phyloP scores from a whole-genome alignment of 2,329 filamentous ascomycete species.

The Stemphylium beticola region DNA sequence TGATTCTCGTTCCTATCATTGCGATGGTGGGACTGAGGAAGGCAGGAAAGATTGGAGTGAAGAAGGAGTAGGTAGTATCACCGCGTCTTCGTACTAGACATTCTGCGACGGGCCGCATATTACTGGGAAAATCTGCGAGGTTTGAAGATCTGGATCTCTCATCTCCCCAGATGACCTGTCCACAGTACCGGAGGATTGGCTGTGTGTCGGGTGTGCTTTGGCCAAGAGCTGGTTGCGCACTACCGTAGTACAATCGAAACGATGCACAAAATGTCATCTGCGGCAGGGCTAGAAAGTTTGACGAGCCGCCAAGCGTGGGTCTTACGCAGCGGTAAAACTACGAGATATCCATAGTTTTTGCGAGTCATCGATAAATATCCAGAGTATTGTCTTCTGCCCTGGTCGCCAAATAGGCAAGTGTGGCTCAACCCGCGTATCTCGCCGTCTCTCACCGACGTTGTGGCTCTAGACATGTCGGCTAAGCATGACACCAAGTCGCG shows the following conservation, averaged over 20 bases:
- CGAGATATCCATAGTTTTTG: neutral
- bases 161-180: neutral
- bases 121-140: too few species aligned
- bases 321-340: neutral
- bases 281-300: conserved; percentile 5
- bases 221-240: conserved; percentile 8
- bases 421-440: neutral
- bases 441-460: conserved; percentile 4
- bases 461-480: neutral
- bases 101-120: too few species aligned
- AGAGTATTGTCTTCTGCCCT: neutral
- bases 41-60: conserved; percentile 34
- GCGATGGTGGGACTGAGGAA: conserved; percentile 33
- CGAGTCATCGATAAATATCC: neutral
- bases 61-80: conserved; percentile 29
- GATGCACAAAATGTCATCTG: conserved; percentile 11
- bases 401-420: neutral
- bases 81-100: neutral
- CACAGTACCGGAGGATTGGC: neutral
- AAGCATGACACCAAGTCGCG: conserved; percentile 18
- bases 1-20: conserved; percentile 28
- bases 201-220: conserved; percentile 14
- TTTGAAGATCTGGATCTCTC: conserved; percentile 9
- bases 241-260: conserved; percentile 11
- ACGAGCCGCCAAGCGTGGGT: neutral